Evolutionary conservation across 495 filamentous ascomycete genomes (phyloP), one percentile per base, ranked within the genome.

Genomic region (Tirmania nivea): DNA sequence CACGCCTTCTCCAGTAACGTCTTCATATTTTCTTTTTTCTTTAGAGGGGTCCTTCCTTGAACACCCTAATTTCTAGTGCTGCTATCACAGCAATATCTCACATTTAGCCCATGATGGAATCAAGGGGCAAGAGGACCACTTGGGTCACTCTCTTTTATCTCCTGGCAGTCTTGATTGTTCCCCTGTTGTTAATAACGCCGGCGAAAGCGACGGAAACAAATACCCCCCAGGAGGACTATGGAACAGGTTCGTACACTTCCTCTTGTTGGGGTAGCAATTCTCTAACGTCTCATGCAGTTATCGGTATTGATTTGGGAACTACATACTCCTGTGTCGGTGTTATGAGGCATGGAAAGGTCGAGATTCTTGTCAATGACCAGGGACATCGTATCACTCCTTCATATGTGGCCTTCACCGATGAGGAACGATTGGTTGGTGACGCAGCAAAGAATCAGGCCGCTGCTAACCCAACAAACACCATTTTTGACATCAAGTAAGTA

Each of bases 371-470:
- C 66, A 95, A 94, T 73, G 86, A 90, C 70, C 86, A 94, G 76
- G 89, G 89, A 78, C 90, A 97, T 79, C 84, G 89, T 71, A 96
- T 97, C 59, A 97, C 89, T 57, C 90, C 90, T 34, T 95, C 88
- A 52, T 99, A 94, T 69, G 92, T 99, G 60, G 92, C 92, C 62
- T 99, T 89, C 68, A 99, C 86, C 68, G 89, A 95, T 63, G 90
- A 96, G 58, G 92, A 96, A 69, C 79, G 92, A 60, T 74, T 99
- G 51, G 86, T 99, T 58, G 92, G 92, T 76, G 92, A 96, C 71
- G 89, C 92, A 59, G 92, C 92, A 54, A 99, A 99, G 83, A 95
- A 99, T 73, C 92, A 96, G 76, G 93, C 86, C 65, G 83, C 92
- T 53, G 75, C 84, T 55, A 96, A 99, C 75, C 92, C 92, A 47